Evolutionary conservation across 306 rosid genomes (phyloP).

Genomic region (Argentina anserina): DNA sequence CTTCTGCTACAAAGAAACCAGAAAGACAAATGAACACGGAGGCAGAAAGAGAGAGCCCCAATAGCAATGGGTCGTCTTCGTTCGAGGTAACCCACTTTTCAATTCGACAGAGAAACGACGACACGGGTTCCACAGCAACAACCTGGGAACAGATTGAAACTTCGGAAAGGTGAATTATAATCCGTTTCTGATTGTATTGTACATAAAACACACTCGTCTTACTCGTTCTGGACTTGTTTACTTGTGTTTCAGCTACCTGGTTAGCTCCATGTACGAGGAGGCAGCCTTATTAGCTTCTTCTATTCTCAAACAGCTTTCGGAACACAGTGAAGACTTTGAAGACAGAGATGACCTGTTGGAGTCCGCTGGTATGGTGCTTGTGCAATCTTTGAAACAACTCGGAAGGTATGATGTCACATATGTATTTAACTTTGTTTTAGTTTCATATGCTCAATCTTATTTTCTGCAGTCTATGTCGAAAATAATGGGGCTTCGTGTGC

Average conservation of each 20-base stretch:
- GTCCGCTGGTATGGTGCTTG: conserved; percentile 66
- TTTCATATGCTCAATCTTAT: not conserved
- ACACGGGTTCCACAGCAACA: conserved; percentile 11
- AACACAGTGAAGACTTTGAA: not conserved
- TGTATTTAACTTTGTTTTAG: not conserved
- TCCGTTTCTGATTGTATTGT: not conserved
- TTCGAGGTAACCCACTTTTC: no score
- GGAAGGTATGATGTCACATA: conserved; percentile 35
- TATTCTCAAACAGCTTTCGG: conserved; percentile 40
- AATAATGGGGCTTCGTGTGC: not conserved
- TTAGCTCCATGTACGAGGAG: conserved; percentile 63
- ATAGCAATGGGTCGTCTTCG: no score
- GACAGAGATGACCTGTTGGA: conserved; percentile 37
- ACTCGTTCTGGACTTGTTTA: not conserved
- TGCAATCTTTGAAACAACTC: conserved; percentile 63
- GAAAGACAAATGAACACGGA: no score
- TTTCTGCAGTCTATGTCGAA: not conserved
- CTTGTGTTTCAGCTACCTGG: conserved; percentile 53
- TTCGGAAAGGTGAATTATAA: conserved; percentile 60
- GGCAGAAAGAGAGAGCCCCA: no score
- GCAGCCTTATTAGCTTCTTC: conserved; percentile 63
- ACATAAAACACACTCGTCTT: not conserved
- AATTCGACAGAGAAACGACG: no score
- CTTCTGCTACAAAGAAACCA: conserved; percentile 47
- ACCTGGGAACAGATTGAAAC: conserved; percentile 66